Evolutionary conservation across 306 rosid species (phyloP), one percentile per base, ranked within the genome.

Genomic region (Boehmeria nivea): DNA sequence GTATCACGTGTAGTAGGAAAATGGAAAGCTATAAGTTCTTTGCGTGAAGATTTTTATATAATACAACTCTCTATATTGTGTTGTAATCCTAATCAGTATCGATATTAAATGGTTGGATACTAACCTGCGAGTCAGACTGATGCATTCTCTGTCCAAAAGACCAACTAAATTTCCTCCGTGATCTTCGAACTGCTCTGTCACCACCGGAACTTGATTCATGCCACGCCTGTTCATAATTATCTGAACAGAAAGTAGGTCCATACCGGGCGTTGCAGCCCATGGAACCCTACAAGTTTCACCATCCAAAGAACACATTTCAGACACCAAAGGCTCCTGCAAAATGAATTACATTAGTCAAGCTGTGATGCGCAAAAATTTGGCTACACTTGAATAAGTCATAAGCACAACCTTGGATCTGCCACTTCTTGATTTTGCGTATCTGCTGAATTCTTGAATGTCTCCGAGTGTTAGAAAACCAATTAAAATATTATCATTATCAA

Each of bases 51-150:
- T 10, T 1, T 4, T 31, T 2, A 31, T 4, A 31, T 31, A 31
- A 31, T 31, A 31, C 36, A 31, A 2, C 36, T 10, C 36, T 4
- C 36, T n/a, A n/a, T n/a, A n/a, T n/a, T n/a, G n/a, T n/a, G n/a
- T n/a, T n/a, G n/a, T n/a, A n/a, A n/a, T 33, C 5, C 38, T 5
- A 33, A 33, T 4, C 38, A 33, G 5, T 33, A 40, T 11, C 45
- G 15, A 14, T 40, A 40, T 4, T 3, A n/a, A 40, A 40, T 12
- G 15, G 15, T 40, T 40, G 10, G 17, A 14, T n/a, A n/a, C 17
- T 40, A 11, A 90, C 98, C 94, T 87, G 94, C 80, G 81, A 53
- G 95, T 87, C 69, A 90, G 67, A 61, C 57, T 76, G 79, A 90
- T 87, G 59, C 87, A 80, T 24, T 82, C 82, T 23, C 57, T 57